Base-by-base conservation (phyloP, 345 rosid species). In the Hibiscus tridactylites region DNA sequence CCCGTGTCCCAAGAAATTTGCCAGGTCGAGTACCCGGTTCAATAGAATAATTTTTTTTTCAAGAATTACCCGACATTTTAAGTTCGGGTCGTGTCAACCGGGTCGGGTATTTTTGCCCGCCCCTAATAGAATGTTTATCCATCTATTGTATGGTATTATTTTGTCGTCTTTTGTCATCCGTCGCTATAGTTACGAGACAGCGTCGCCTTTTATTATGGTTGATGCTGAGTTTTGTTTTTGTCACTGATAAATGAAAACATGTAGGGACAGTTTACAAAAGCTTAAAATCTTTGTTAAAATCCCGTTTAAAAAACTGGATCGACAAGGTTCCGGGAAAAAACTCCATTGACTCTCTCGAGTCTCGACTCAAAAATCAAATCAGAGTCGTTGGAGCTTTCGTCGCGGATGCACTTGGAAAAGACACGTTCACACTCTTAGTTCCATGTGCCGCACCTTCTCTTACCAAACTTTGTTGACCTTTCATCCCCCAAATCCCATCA, bases 141-240 rank as follows among this genome's bases (percentile, higher is more conserved):
- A 21, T 21, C 24, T 21, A 21, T 21, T 21, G 21, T 10, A 46
- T 46, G 52, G 56, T 28, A 60, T 5, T 9, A 13, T 64, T 47
- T 46, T 4, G 71, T 15, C 72, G 47, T 47, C 52, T 10, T 47
- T 12, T 47, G n/a, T 13, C 16, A 3, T 3, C n/a, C 54, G 16
- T 50, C n/a, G n/a, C 54, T 50, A 50, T 9, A 50, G 72, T 73
- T n/a, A 73, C 76, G 91, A 97, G 96, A 91, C 28, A 87, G 93
- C 33, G 82, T 82, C 9, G 0, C 19, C 9, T 4, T 52, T 52
- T 16, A 37, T 37, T n/a, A n/a, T 5, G 56, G 1, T 54, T 96
- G 98, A 50, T 4, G 6, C 16, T 4, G 54, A 50, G 54, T 50
- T 50, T 13, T 49, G 53, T 50, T 13, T 11, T 10, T 50, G n/a